These are phyloP conservation scores for Lepidium campestre DNA, from an alignment of 441 rosid species.

Conservation along the genomic window DNA sequence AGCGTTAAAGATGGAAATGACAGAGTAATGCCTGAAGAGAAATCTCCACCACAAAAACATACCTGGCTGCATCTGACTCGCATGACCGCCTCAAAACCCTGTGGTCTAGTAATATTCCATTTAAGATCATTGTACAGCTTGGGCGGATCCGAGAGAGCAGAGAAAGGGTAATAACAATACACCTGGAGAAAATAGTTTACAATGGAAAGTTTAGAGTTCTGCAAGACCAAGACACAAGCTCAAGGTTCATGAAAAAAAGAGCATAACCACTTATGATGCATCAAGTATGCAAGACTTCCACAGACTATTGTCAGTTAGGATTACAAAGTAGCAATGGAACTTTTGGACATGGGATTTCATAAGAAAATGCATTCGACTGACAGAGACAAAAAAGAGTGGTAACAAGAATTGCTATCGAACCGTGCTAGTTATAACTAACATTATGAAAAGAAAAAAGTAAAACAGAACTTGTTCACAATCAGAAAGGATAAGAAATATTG, in stretches of 20 bases:
- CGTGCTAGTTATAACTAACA: not conserved
- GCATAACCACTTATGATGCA: conserved; percentile 1
- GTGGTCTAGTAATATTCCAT: conserved; percentile 98
- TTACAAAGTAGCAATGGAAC: not conserved
- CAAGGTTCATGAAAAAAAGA: not conserved
- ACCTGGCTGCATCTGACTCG: conserved; percentile 99
- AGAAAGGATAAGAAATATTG: conserved; percentile 11
- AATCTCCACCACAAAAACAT: conserved; percentile 14
- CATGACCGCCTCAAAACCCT: conserved; percentile 99
- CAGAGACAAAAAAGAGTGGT: not conserved
- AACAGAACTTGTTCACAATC: not conserved
- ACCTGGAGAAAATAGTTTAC: conserved; percentile 46
- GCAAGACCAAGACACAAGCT: not conserved
- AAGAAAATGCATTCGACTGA: not conserved
- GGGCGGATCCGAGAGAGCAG: conserved; percentile 85
- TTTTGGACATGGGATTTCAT: not conserved
- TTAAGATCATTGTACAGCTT: conserved; percentile 98
- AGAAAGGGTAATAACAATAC: conserved; percentile 88
- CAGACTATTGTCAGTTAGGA: not conserved
- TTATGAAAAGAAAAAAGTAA: not conserved
- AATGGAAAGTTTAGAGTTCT: not conserved
- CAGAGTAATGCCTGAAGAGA: conserved; percentile 14
- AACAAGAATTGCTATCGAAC: not conserved
- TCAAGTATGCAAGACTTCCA: not conserved
- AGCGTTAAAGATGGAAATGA: conserved; percentile 5